Conservation (phyloP, 306 rosid genomes). For the Cucumis melo region DNA sequence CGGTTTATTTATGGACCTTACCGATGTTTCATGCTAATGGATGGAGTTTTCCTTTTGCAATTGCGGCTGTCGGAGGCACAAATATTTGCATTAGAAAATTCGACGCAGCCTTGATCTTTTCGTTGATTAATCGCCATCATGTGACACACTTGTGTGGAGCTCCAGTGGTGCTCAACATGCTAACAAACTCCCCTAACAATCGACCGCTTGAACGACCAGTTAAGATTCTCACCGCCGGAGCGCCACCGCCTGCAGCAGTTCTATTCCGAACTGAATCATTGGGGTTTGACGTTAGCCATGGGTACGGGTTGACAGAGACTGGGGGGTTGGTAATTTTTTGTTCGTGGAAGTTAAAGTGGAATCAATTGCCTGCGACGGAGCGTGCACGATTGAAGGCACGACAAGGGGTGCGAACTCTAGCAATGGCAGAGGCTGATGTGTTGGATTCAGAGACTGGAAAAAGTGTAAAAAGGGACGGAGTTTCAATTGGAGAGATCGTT, state of each 20-base stretch:
- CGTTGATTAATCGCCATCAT: conserved; percentile 11
- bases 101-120: conserved; percentile 31
- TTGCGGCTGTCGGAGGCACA: conserved; percentile 56
- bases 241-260: conserved; percentile 49
- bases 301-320: conserved; percentile 58
- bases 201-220: conserved; percentile 23
- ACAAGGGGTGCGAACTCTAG: conserved; percentile 47
- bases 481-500: conserved; percentile 35
- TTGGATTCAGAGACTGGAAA: conserved; percentile 18
- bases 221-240: conserved; percentile 47
- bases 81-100: conserved; percentile 42
- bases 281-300: conserved; percentile 47
- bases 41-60: conserved; percentile 61
- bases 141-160: conserved; percentile 80
- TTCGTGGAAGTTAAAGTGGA: conserved; percentile 58
- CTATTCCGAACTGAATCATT: conserved; percentile 34
- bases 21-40: conserved; percentile 76
- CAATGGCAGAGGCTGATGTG: conserved; percentile 35
- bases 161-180: conserved; percentile 61
- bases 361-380: conserved; percentile 41
- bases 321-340: conserved; percentile 34
- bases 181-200: conserved; percentile 15
- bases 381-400: conserved; percentile 52
- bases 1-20: conserved; percentile 61
- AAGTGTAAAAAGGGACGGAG: conserved; percentile 25